A percentile compares a stretch with the other conserved stretches of the same genome.
Conservation (phyloP, 257 asterid genomes). For the Nicotiana obtusifolia region DNA sequence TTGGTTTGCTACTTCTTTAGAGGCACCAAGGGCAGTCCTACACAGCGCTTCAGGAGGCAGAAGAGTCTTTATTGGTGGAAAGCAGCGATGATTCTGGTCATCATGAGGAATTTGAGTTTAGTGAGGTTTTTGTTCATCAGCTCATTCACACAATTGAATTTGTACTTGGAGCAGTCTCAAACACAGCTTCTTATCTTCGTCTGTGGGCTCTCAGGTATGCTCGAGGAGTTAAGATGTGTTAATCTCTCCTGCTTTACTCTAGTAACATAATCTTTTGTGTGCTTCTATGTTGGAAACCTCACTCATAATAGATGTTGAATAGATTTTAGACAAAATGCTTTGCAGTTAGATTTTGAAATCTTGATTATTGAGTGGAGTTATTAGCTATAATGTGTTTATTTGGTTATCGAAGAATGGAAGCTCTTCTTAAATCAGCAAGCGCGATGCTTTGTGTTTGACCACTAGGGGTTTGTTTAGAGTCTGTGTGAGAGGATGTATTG, state of each 20-base stretch:
- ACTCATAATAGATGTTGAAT: not conserved
- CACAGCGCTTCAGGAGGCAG: constrained; percentile 62
- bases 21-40: constrained; percentile 86
- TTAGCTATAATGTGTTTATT: not conserved
- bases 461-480: not conserved
- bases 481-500: not conserved
- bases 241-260: not conserved
- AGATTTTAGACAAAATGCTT: not conserved
- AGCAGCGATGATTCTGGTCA: constrained; percentile 66
- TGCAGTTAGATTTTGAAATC: not conserved
- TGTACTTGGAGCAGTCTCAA: constrained; percentile 99
- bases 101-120: constrained; percentile 93
- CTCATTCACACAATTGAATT: constrained; percentile 96
- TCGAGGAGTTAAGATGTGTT: constrained; percentile 9
- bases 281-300: not conserved
- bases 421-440: not conserved
- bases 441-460: not conserved
- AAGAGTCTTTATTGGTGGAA: constrained; percentile 74
- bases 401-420: not conserved
- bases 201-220: constrained; percentile 98
- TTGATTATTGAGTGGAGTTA: not conserved
- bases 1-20: constrained; percentile 35
- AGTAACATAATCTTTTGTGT: not conserved
- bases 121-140: constrained; percentile 94
- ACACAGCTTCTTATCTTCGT: constrained; percentile 99